Conservation (phyloP, 2,329 filamentous ascomycete species). For the Beauveria pseudobassiana region DNA sequence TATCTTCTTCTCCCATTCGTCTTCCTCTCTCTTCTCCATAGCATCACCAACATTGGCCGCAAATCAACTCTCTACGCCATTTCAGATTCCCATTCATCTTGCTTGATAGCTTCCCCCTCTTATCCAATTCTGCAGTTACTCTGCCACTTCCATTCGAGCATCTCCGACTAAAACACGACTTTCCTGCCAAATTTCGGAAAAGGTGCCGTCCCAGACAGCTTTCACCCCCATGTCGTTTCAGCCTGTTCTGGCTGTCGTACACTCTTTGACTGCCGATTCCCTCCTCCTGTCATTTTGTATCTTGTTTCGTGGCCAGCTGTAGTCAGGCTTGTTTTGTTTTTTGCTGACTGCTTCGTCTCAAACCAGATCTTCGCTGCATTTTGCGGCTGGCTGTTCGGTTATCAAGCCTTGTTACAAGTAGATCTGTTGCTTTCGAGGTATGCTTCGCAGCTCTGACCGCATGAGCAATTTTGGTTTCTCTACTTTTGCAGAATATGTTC, state of each 20-base stretch:
- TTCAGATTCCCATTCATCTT: slow-evolving; percentile 37
- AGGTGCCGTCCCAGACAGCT: not conserved
- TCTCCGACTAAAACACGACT: not conserved
- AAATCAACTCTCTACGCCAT: slow-evolving; percentile 32
- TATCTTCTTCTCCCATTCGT: slow-evolving; percentile 20
- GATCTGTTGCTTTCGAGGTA: slow-evolving; percentile 28
- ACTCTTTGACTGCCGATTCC: not conserved
- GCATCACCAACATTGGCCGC: slow-evolving; percentile 40
- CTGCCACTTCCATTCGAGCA: not conserved
- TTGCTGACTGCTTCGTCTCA: slow-evolving; percentile 2
- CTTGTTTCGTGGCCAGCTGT: too few species aligned
- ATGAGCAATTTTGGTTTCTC: not conserved
- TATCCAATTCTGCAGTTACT: slow-evolving; percentile 27
- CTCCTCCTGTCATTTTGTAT: not conserved
- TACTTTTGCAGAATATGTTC: not conserved
- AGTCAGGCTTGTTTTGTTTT: not conserved
- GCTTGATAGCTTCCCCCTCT: slow-evolving; percentile 47
- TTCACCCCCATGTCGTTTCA: not conserved
- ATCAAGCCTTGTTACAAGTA: slow-evolving; percentile 21
- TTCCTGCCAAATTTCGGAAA: not conserved
- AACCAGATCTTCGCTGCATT: slow-evolving; percentile 23
- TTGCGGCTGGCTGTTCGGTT: slow-evolving; percentile 22
- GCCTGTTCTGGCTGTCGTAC: not conserved
- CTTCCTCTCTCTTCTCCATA: slow-evolving; percentile 30
- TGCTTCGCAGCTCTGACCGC: slow-evolving; percentile 5